A percentile compares a stretch with the other conserved stretches of the same genome.
Evolutionary conservation across 1,139 yeast genomes (phyloP).

Genomic region (Sugiyamaella xylanicola): DNA sequence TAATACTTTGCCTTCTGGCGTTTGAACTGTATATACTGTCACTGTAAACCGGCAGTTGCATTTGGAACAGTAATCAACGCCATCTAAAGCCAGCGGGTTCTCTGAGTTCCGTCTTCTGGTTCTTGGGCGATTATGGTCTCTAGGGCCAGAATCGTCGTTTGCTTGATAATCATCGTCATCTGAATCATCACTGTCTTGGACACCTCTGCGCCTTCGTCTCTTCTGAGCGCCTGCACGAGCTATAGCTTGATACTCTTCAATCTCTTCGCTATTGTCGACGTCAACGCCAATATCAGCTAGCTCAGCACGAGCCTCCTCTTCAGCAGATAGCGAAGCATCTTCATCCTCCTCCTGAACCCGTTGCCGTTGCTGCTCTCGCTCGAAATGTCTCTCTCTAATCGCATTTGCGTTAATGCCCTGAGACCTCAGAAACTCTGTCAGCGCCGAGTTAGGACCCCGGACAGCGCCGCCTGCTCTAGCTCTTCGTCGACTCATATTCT

Average conservation of each 20-base stretch:
- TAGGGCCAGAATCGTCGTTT: background rate
- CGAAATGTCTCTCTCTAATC: slow-evolving; percentile 39
- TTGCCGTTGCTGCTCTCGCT: slow-evolving; percentile 26
- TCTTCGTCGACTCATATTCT: slow-evolving; percentile 13
- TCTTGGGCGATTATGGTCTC: slow-evolving; percentile 35
- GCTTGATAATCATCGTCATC: slow-evolving; percentile 20
- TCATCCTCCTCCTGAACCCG: slow-evolving; percentile 20
- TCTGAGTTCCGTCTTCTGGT: slow-evolving; percentile 30
- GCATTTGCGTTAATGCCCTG: slow-evolving; percentile 88
- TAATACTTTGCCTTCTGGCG: slow-evolving; percentile 49
- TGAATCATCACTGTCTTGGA: slow-evolving; percentile 39
- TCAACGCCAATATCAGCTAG: slow-evolving; percentile 43
- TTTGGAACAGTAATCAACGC: slow-evolving; percentile 50
- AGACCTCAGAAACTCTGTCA: slow-evolving; percentile 49
- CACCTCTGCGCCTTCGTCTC: slow-evolving; percentile 17
- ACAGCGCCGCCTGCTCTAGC: slow-evolving; percentile 1
- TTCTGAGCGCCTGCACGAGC: slow-evolving; percentile 49
- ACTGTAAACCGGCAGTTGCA: slow-evolving; percentile 61
- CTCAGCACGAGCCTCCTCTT: slow-evolving; percentile 40
- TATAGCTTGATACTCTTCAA: slow-evolving; percentile 39
- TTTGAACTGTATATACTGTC: slow-evolving; percentile 64
- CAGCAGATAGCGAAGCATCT: slow-evolving; percentile 5
- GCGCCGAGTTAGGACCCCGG: slow-evolving; percentile 41
- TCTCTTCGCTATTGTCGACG: slow-evolving; percentile 43
- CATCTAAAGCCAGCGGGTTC: slow-evolving; percentile 32